phyloP scores from a whole-genome alignment of 148 eudicot genomes.

The Nepenthes mirabilis region DNA sequence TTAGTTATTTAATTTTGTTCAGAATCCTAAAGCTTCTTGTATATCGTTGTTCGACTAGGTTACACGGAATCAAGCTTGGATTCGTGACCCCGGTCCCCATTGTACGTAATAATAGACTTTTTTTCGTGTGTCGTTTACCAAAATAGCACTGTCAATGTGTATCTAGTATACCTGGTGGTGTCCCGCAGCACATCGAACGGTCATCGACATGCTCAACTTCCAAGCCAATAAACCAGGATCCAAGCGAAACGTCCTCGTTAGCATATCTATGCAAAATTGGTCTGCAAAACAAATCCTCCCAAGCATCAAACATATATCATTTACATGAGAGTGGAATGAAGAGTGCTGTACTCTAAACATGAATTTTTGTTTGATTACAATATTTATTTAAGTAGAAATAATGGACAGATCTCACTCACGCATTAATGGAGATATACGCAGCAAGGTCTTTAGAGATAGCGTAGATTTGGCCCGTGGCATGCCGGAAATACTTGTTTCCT shows the following conservation, averaged over 20 bases:
- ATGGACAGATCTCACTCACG: constrained; percentile 24
- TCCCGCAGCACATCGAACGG: constrained; percentile 85
- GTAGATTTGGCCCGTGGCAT: constrained; percentile 89
- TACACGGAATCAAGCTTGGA: too few relatives aligned
- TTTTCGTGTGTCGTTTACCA: too few relatives aligned
- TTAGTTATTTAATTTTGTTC: too few relatives aligned
- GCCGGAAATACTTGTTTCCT: constrained; percentile 91
- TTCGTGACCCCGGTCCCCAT: too few relatives aligned
- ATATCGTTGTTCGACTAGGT: too few relatives aligned
- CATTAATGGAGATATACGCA: constrained; percentile 56
- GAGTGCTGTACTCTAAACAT: background rate
- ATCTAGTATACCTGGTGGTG: constrained; percentile 57
- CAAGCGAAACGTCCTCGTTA: constrained; percentile 84
- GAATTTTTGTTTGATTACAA: background rate
- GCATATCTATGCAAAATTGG: constrained; percentile 72
- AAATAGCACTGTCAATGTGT: too few relatives aligned
- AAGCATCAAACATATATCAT: too few relatives aligned
- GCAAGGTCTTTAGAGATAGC: constrained; percentile 87
- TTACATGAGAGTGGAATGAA: background rate
- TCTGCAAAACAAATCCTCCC: constrained; percentile 15
- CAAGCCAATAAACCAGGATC: constrained; percentile 81
- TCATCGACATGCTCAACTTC: constrained; percentile 87
- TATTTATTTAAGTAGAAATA: background rate
- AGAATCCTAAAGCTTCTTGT: too few relatives aligned
- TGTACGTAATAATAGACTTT: too few relatives aligned